phyloP scores from a whole-genome alignment of 2,329 filamentous ascomycete species.

The Pestalotiopsis sp. region DNA sequence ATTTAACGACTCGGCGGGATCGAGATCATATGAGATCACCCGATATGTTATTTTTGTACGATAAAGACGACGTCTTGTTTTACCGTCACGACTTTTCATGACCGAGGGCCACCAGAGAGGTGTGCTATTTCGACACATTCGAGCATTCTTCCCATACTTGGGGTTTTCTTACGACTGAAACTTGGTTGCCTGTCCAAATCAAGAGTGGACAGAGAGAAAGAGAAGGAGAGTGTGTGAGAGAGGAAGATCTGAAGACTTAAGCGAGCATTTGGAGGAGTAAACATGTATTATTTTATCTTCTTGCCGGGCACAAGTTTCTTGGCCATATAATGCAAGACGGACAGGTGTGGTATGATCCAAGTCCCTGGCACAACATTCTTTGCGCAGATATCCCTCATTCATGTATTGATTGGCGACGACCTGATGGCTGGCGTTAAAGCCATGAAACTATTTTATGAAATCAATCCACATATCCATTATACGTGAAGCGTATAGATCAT shows the following conservation, averaged over 20 bases:
- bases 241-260: not conserved
- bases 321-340: not conserved
- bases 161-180: not conserved
- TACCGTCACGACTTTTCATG: slow-evolving; percentile 13
- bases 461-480: not conserved
- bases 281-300: not conserved
- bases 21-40: not conserved
- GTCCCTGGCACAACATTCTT: not conserved
- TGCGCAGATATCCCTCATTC: not conserved
- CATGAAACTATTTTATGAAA: not conserved
- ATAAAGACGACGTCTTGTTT: slow-evolving; percentile 11
- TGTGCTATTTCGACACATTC: not conserved
- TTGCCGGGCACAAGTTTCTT: not conserved
- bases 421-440: not conserved
- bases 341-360: not conserved
- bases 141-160: not conserved
- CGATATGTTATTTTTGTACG: slow-evolving; percentile 12
- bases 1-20: slow-evolving; percentile 1
- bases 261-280: not conserved
- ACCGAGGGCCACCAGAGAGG: not conserved
- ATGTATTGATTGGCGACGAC: not conserved
- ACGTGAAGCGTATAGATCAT: not conserved
- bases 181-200: no score
- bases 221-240: not conserved
- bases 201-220: no score